Base-by-base conservation (phyloP, 78 protist species). In the Dictyostelium capitatum region DNA sequence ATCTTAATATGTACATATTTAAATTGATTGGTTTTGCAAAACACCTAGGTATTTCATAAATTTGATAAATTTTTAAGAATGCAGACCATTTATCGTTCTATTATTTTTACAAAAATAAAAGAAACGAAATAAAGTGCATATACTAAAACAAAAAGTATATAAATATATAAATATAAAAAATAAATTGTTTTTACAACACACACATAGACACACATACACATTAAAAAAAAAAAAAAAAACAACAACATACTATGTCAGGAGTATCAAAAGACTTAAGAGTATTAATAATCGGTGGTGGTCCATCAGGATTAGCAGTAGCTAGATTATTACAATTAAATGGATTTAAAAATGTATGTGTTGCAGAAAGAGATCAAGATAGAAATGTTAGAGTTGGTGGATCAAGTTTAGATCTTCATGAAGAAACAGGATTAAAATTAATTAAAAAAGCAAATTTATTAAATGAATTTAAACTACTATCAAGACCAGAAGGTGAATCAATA, bases 221-320 rank as follows among this genome's bases (percentile, higher is more conserved):
- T 65, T 32, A 4, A 65, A 6, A 12, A 65, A 25, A 48, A 48
- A 48, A 48, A 48, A 48, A 48, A 48, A 48, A 48, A 48, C 53
- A 9, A 9, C 5, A 14, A 51, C 56, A 51, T 4, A 51, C 10
- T 37, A 37, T 37, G 43, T 3, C 43, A 37, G 43, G 2, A 12
- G 0, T 14, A 51, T 8, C 50, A 10, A 54, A 59, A 43, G 74
- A 80, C 46, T 56, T 56, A 81, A 82, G 53, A 17, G 57, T 84
- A 59, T 80, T 65, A 23, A 84, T 84, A 46, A 73, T 84, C 15
- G 92, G 92, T 12, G 92, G 67, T 11, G 92, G 92, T 0, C 81
- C 82, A 9, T 37, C 73, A 19, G 92, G 92, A 20, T 19, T 84
- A 6, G 12, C 57, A 32, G 20, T 75, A 12, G 74, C 77, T 1